phyloP scores from a whole-genome alignment of 352 stramenopile species.

The Phytopythium helicoides region DNA sequence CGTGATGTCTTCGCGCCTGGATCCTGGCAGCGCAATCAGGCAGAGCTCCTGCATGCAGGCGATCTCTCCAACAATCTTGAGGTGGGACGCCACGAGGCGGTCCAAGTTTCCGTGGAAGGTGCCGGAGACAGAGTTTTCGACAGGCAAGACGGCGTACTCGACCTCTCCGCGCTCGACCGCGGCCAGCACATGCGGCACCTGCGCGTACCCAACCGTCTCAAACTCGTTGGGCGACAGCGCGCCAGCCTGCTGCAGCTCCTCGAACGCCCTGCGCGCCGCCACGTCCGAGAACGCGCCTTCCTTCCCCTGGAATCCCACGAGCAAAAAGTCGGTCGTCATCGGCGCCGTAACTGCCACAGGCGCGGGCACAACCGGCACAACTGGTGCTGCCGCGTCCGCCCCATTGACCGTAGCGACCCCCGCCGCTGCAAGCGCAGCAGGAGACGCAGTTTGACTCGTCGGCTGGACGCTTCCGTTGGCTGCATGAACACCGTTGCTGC shows the following conservation, averaged over 20 bases:
- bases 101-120: constrained; percentile 76
- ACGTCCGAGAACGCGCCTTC: constrained; percentile 74
- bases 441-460: too few species aligned
- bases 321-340: constrained; percentile 29
- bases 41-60: constrained; percentile 64
- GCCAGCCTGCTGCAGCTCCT: constrained; percentile 47
- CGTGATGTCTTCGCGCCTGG: constrained; percentile 42
- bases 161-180: constrained; percentile 57
- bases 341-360: neutral
- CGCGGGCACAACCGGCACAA: neutral
- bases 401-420: neutral
- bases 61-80: constrained; percentile 77
- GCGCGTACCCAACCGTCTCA: constrained; percentile 58
- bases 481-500: too few species aligned
- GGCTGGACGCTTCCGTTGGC: too few species aligned
- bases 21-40: constrained; percentile 42
- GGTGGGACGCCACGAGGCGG: constrained; percentile 51
- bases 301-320: constrained; percentile 71
- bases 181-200: constrained; percentile 52
- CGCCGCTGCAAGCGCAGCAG: too few species aligned
- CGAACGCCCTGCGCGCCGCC: constrained; percentile 48
- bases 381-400: neutral
- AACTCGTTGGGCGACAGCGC: constrained; percentile 46
- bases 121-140: constrained; percentile 74
- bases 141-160: constrained; percentile 56